Conservation (phyloP, 495 filamentous ascomycete species). For the Lepidopterella palustris region DNA sequence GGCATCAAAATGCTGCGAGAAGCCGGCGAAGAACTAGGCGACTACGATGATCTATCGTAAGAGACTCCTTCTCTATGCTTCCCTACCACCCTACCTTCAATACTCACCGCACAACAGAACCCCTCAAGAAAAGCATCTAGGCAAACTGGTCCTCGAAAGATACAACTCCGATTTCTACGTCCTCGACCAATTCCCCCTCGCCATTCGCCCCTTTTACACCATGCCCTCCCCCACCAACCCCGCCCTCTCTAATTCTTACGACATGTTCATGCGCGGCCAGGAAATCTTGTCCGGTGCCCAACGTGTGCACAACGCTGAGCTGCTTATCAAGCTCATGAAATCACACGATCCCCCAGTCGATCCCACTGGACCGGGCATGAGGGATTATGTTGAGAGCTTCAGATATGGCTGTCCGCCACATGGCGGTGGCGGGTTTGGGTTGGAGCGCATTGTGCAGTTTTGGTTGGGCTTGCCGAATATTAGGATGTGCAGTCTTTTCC, state of each 20-base stretch:
- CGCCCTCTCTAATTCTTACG: conserved; percentile 73
- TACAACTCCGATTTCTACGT: conserved; percentile 89
- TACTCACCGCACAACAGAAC: conserved; percentile 45
- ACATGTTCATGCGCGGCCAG: conserved; percentile 91
- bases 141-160: conserved; percentile 73
- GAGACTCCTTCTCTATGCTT: conserved; percentile 23
- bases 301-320: conserved; percentile 67
- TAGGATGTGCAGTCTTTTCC: conserved; percentile 69
- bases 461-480: conserved; percentile 80
- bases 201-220: conserved; percentile 83
- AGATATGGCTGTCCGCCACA: conserved; percentile 71
- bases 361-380: conserved; percentile 64
- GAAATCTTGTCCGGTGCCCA: conserved; percentile 86
- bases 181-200: conserved; percentile 83
- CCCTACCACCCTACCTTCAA: neutral
- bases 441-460: conserved; percentile 86
- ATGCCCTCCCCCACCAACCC: conserved; percentile 60
- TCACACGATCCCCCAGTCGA: conserved; percentile 61
- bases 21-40: conserved; percentile 61
- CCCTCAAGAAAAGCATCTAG: conserved; percentile 84
- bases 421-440: conserved; percentile 77
- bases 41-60: conserved; percentile 72
- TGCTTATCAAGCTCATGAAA: conserved; percentile 62
- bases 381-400: conserved; percentile 81
- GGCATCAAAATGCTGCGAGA: conserved; percentile 74